Conservation (phyloP, 2,329 filamentous ascomycete species). For the Madurella fahalii region DNA sequence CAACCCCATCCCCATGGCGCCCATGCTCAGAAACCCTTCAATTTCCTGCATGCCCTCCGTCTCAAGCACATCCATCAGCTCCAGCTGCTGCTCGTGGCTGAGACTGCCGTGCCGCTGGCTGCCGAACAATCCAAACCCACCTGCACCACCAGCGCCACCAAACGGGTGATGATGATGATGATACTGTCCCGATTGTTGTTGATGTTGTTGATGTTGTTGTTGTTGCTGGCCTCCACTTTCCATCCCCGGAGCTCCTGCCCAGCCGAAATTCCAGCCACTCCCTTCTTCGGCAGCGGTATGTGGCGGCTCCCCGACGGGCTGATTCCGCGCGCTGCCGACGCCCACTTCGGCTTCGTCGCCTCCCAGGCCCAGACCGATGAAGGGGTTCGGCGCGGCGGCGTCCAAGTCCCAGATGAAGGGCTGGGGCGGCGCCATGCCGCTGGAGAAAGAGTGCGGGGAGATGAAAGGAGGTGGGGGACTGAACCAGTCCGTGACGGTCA, state of each 20-base stretch:
- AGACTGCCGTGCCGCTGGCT: conserved; percentile 62
- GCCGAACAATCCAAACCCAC: conserved; percentile 20
- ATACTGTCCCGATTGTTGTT: neutral
- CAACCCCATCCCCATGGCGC: conserved; percentile 14
- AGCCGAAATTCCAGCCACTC: neutral
- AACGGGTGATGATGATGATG: no score
- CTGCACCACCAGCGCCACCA: neutral
- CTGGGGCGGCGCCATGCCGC: conserved; percentile 32
- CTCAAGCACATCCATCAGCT: conserved; percentile 78
- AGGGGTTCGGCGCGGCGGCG: conserved; percentile 27
- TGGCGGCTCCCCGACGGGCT: no score
- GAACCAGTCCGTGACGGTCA: conserved; percentile 48
- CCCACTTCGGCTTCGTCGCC: neutral
- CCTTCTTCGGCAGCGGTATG: no score
- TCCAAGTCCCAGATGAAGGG: conserved; percentile 38
- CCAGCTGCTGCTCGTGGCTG: conserved; percentile 75
- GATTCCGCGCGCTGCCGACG: no score
- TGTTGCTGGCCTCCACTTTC: neutral
- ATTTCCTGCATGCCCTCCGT: conserved; percentile 62
- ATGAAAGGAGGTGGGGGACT: conserved; percentile 50
- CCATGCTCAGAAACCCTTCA: conserved; percentile 52
- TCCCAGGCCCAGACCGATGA: conserved; percentile 23
- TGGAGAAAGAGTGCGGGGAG: conserved; percentile 50
- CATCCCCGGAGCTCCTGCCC: neutral
- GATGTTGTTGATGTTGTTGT: neutral